A percentile compares a stretch with the other conserved stretches of the same genome.
Evolutionary conservation across 345 rosid species (phyloP).

Genomic region (Citrus reticulata): DNA sequence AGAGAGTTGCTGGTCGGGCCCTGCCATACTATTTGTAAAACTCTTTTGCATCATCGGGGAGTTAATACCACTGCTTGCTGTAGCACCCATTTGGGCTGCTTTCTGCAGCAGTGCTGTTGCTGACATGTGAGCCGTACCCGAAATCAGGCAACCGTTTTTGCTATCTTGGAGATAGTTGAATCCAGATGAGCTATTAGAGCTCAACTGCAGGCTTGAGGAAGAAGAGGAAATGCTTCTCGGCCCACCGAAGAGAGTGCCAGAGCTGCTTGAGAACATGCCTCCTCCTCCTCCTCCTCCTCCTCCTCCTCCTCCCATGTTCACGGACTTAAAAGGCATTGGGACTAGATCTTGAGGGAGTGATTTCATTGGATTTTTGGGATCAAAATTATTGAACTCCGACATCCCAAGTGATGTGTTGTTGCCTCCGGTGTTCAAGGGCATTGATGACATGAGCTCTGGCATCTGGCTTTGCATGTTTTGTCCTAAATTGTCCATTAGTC

Average conservation of each 20-base stretch:
- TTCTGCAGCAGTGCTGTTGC: slow-evolving; percentile 65
- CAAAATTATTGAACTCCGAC: slow-evolving; percentile 38
- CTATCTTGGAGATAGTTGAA: slow-evolving; percentile 45
- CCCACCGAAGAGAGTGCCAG: slow-evolving; percentile 44
- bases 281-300: slow-evolving; percentile 17
- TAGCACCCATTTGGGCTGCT: slow-evolving; percentile 75
- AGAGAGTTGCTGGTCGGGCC: slow-evolving; percentile 33
- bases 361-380: slow-evolving; percentile 47
- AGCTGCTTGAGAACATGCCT: slow-evolving; percentile 52
- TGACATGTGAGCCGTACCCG: slow-evolving; percentile 52
- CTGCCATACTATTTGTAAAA: slow-evolving; percentile 44
- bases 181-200: slow-evolving; percentile 43
- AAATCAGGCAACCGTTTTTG: slow-evolving; percentile 31
- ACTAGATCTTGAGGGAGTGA: slow-evolving; percentile 49
- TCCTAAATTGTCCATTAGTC: slow-evolving; percentile 24
- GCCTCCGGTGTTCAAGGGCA: slow-evolving; percentile 21
- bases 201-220: slow-evolving; percentile 54
- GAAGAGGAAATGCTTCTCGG: slow-evolving; percentile 42
- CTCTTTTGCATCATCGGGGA: slow-evolving; percentile 70
- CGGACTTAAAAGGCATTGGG: slow-evolving; percentile 51
- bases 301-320: slow-evolving; percentile 35
- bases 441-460: slow-evolving; percentile 39
- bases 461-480: slow-evolving; percentile 39
- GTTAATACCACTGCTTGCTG: slow-evolving; percentile 56
- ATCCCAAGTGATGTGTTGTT: slow-evolving; percentile 25